Evolutionary conservation across 805 yeast species (phyloP), one percentile per base, ranked within the genome.

Genomic region (Ogataea paradorogensis): DNA sequence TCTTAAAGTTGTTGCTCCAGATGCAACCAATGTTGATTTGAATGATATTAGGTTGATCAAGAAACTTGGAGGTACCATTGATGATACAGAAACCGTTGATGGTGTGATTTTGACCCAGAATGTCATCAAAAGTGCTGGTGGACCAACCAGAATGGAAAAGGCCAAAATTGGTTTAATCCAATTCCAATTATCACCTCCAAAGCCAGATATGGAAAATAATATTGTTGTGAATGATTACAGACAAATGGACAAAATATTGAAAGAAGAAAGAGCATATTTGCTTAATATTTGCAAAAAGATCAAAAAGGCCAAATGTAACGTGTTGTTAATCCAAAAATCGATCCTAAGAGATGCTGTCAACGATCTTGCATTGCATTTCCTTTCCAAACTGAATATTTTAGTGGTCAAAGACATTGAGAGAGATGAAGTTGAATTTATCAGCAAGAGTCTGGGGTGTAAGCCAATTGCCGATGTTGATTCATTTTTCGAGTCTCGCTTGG

Each of bases 211-310:
- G 84, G 99, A 93, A 69, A 93, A 93, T 65, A 91, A 90, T 61
- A 91, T 93, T 35, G 95, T 93, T 42, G 98, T 93, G 40, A 93
- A 86, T 60, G 99, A 93, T 65, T 93, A 93, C 71, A 80, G 99
- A 66, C 99, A 93, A 67, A 93, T 93, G 99, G 99, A 93, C 67
- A 93, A 91, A 70, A 93, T 93, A 53, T 73, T 93, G 61, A 93
- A 95, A 61, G 99, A 93, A 68, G 99, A 93, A 73, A 82, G 99
- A 62, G 93, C 96, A 21, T 93, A 93, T 62, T 70, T 93, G 58
- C 76, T 93, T 61, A 91, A 91, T 63, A 85, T 93, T 61, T 90
- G 96, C 72, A 93, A 93, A 67, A 88, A 87, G 62, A 88, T 93
- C 68, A 93, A 95, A 62, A 93, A 93, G 74, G 84, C 97, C 50